Evolutionary conservation across 768 basidiomycete species (phyloP).

Genomic region (Tulasnella sp.): DNA sequence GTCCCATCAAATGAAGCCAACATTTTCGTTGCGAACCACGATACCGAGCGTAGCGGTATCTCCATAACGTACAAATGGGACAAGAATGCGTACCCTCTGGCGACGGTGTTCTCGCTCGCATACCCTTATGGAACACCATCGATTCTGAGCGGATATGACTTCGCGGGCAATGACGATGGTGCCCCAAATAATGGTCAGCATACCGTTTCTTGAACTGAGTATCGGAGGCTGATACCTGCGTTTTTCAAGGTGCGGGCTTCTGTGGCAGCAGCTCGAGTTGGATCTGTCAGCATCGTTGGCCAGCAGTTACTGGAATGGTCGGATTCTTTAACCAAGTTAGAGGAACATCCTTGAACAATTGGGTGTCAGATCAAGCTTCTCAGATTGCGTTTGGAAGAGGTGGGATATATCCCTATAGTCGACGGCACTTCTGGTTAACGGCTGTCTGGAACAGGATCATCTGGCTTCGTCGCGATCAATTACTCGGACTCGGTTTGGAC

Average conservation of each 20-base stretch:
- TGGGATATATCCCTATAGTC: slow-evolving; percentile 23
- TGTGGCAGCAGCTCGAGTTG: slow-evolving; percentile 21
- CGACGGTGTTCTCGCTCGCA: slow-evolving; percentile 51
- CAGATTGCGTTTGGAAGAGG: slow-evolving; percentile 64
- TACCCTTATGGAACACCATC: slow-evolving; percentile 61
- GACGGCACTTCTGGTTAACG: background rate
- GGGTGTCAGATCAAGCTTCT: slow-evolving; percentile 49
- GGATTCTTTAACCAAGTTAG: slow-evolving; percentile 22
- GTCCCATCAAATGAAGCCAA: slow-evolving; percentile 47
- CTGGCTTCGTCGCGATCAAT: slow-evolving; percentile 61
- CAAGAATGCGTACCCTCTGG: slow-evolving; percentile 55
- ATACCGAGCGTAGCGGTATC: slow-evolving; percentile 49
- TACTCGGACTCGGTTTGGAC: slow-evolving; percentile 52
- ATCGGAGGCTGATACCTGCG: background rate
- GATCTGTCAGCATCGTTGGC: slow-evolving; percentile 26
- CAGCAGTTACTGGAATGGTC: slow-evolving; percentile 22
- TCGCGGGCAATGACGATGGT: slow-evolving; percentile 41
- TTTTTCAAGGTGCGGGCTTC: slow-evolving; percentile 11
- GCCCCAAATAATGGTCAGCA: slow-evolving; percentile 49
- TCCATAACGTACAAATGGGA: slow-evolving; percentile 55
- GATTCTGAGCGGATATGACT: slow-evolving; percentile 50
- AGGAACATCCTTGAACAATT: slow-evolving; percentile 40
- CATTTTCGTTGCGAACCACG: slow-evolving; percentile 60
- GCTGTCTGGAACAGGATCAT: slow-evolving; percentile 34
- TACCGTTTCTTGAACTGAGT: background rate